Evolutionary conservation across 2,329 filamentous ascomycete species (phyloP).

Genomic region (Monosporascus sp.): DNA sequence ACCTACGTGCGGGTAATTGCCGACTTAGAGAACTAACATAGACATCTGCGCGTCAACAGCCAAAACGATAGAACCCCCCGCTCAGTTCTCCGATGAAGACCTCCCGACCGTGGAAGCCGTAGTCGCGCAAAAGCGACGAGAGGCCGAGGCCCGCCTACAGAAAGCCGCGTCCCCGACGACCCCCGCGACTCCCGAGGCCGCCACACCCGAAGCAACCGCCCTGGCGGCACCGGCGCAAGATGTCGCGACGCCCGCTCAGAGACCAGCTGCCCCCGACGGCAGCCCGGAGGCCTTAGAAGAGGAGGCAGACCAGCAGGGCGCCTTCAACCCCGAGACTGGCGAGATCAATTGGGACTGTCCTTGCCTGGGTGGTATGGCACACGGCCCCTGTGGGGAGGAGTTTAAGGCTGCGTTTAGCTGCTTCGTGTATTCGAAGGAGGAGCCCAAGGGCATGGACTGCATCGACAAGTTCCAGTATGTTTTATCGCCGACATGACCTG

Average conservation of each 20-base stretch:
- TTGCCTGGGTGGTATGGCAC: conserved; percentile 92
- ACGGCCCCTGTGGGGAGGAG: conserved; percentile 91
- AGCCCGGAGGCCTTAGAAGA: conserved; percentile 60
- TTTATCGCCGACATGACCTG: not conserved
- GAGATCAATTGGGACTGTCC: conserved; percentile 99
- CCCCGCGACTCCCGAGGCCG: conserved; percentile 13
- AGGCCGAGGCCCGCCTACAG: conserved; percentile 32
- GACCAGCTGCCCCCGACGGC: conserved; percentile 11
- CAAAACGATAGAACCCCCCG: conserved; percentile 35
- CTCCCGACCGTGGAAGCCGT: conserved; percentile 62
- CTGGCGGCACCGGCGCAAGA: conserved; percentile 20
- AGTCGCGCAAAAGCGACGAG: conserved; percentile 55
- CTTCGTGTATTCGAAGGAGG: conserved; percentile 91
- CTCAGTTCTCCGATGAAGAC: conserved; percentile 51
- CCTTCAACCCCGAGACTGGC: conserved; percentile 96
- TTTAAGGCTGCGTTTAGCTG: conserved; percentile 97
- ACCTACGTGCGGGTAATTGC: not conserved
- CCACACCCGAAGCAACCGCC: conserved; percentile 14
- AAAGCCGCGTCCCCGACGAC: conserved; percentile 26
- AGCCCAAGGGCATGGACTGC: conserved; percentile 96
- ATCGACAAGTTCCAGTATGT: conserved; percentile 94
- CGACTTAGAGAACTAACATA: too few relatives aligned
- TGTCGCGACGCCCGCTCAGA: conserved; percentile 14
- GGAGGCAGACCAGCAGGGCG: conserved; percentile 80
- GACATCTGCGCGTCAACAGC: conserved; percentile 3